Evolutionary conservation across 2,329 filamentous ascomycete genomes (phyloP).

Genomic region (Colletotrichum musicola): DNA sequence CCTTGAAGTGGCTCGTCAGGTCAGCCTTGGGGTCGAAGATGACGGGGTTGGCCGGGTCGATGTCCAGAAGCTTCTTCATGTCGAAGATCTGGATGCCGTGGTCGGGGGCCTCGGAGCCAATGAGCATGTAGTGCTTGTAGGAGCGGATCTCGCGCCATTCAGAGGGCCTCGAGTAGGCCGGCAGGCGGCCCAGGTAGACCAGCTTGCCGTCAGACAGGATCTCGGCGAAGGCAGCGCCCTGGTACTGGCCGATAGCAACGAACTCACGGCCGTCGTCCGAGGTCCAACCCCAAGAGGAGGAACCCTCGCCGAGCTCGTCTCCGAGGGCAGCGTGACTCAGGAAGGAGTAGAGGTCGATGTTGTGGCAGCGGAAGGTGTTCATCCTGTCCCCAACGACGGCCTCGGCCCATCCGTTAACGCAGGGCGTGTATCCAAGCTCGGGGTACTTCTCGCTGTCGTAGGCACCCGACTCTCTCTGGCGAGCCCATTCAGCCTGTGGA

Average conservation of each 20-base stretch:
- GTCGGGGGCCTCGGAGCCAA: slow-evolving; percentile 55
- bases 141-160: slow-evolving; percentile 52
- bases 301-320: slow-evolving; percentile 52
- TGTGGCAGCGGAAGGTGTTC: slow-evolving; percentile 62
- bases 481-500: slow-evolving; percentile 27
- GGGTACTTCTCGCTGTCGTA: slow-evolving; percentile 52
- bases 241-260: slow-evolving; percentile 56
- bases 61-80: slow-evolving; percentile 63
- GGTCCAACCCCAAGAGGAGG: slow-evolving; percentile 62
- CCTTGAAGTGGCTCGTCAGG: slow-evolving; percentile 49
- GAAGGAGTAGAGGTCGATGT: slow-evolving; percentile 68
- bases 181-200: slow-evolving; percentile 56
- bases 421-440: slow-evolving; percentile 53
- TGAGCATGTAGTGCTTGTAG: slow-evolving; percentile 53
- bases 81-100: slow-evolving; percentile 74
- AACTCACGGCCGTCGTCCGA: slow-evolving; percentile 60
- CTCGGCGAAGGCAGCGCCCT: slow-evolving; percentile 61
- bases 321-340: slow-evolving; percentile 66
- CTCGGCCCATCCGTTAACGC: slow-evolving; percentile 57
- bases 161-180: slow-evolving; percentile 38
- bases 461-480: slow-evolving; percentile 37
- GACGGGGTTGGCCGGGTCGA: slow-evolving; percentile 55
- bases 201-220: slow-evolving; percentile 56
- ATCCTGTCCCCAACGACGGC: slow-evolving; percentile 59
- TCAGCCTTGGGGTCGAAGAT: slow-evolving; percentile 48